Evolutionary conservation across 202 grass and related monocot species (phyloP).

Genomic region (Saccharum hybrid): DNA sequence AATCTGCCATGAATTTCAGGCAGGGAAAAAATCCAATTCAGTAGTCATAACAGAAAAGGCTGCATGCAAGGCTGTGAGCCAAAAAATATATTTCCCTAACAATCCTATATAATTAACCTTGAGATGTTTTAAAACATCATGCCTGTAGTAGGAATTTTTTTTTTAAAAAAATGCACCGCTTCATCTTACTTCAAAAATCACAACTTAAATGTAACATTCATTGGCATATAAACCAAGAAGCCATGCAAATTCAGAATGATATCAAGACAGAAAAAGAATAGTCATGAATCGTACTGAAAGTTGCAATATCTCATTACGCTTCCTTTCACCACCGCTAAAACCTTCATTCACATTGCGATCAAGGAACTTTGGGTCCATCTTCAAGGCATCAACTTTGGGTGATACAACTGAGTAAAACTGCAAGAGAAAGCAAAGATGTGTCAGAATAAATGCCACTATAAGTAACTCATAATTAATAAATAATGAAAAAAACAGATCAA

Average conservation of each 20-base stretch:
- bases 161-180: neutral
- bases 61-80: slow-evolving; percentile 9
- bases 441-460: slow-evolving; percentile 28
- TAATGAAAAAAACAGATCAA: neutral
- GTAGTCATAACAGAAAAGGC: slow-evolving; percentile 21
- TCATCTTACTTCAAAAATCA: neutral
- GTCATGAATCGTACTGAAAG: slow-evolving; percentile 69
- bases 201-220: neutral
- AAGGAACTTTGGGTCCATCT: slow-evolving; percentile 84
- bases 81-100: slow-evolving; percentile 26
- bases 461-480: slow-evolving; percentile 8
- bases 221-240: slow-evolving; percentile 24
- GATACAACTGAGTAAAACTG: slow-evolving; percentile 78
- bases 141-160: neutral
- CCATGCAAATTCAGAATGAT: neutral
- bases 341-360: slow-evolving; percentile 97
- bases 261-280: too few species aligned
- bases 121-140: neutral
- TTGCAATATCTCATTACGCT: slow-evolving; percentile 96
- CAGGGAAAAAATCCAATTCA: neutral
- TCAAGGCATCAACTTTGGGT: slow-evolving; percentile 70
- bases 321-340: slow-evolving; percentile 97
- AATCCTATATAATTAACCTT: neutral
- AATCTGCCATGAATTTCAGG: slow-evolving; percentile 1
- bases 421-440: slow-evolving; percentile 35